These are phyloP conservation scores for Salvia splendens DNA, from an alignment of 257 asterid species.

Conservation along the genomic window DNA sequence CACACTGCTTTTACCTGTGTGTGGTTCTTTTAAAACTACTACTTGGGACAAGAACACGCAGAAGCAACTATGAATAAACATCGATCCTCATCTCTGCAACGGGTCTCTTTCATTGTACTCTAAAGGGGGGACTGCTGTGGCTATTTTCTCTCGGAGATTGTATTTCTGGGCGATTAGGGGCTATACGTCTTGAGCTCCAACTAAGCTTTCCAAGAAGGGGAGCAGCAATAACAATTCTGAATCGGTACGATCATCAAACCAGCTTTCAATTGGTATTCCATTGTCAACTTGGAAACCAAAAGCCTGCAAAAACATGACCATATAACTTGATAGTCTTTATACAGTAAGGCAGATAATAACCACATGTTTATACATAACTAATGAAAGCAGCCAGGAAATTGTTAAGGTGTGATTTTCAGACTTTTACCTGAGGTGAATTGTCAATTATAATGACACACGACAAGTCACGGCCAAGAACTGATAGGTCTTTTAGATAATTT, in stretches of 20 bases:
- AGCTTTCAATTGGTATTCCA: conserved; percentile 96
- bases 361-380: background rate
- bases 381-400: conserved; percentile 1
- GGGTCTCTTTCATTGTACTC: conserved; percentile 45
- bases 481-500: conserved; percentile 87
- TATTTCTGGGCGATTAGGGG: conserved; percentile 71
- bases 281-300: conserved; percentile 99
- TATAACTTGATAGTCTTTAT: too few species aligned
- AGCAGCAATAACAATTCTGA: conserved; percentile 63
- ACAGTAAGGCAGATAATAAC: background rate
- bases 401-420: background rate
- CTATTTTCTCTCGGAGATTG: conserved; percentile 72
- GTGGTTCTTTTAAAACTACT: background rate
- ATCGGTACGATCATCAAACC: conserved; percentile 86
- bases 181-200: conserved; percentile 78
- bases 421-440: conserved; percentile 94
- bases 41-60: background rate
- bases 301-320: conserved; percentile 50
- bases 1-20: conserved; percentile 12
- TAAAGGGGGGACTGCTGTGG: conserved; percentile 69
- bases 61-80: background rate
- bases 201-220: conserved; percentile 86
- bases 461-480: conserved; percentile 98
- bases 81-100: conserved; percentile 39
- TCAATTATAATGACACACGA: conserved; percentile 79